These are phyloP conservation scores for Hsuehochloa calcarea DNA, from an alignment of 176 grass and related monocot species.

Conservation along the genomic window DNA sequence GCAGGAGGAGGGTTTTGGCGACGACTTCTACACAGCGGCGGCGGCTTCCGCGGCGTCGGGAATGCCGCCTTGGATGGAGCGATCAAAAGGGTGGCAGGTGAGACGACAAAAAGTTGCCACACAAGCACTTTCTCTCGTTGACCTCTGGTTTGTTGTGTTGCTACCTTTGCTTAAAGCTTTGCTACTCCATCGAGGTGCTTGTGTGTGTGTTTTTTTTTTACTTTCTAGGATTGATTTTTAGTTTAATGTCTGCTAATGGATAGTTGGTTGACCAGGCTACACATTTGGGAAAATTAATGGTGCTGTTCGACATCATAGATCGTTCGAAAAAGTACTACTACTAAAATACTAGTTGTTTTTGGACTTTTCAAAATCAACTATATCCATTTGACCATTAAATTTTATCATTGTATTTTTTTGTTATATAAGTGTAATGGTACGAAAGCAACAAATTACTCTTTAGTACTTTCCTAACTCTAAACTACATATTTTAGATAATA, in stretches of 20 bases:
- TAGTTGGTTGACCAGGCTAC: neutral
- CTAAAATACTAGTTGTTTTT: no score
- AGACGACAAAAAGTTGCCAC: slow-evolving; percentile 1
- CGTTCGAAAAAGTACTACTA: neutral
- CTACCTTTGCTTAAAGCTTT: neutral
- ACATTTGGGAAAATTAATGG: neutral
- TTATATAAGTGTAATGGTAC: no score
- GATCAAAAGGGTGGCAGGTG: slow-evolving; percentile 65
- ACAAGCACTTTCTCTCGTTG: neutral
- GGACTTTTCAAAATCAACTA: no score
- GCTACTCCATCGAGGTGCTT: neutral
- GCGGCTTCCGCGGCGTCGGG: slow-evolving; percentile 17
- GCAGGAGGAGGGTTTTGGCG: slow-evolving; percentile 30
- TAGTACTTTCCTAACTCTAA: no score
- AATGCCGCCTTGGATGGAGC: slow-evolving; percentile 63
- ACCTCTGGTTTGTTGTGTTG: neutral
- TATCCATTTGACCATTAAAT: no score
- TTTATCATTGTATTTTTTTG: no score
- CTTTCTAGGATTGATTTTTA: neutral
- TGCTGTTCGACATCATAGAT: neutral
- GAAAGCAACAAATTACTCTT: no score
- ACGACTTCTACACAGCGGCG: slow-evolving; percentile 45
- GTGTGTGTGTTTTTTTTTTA: neutral
- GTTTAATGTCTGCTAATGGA: neutral
- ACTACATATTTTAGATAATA: no score